These are phyloP conservation scores for Rhodosporidiobolus odoratus DNA, from an alignment of 768 basidiomycete species.

Conservation along the genomic window DNA sequence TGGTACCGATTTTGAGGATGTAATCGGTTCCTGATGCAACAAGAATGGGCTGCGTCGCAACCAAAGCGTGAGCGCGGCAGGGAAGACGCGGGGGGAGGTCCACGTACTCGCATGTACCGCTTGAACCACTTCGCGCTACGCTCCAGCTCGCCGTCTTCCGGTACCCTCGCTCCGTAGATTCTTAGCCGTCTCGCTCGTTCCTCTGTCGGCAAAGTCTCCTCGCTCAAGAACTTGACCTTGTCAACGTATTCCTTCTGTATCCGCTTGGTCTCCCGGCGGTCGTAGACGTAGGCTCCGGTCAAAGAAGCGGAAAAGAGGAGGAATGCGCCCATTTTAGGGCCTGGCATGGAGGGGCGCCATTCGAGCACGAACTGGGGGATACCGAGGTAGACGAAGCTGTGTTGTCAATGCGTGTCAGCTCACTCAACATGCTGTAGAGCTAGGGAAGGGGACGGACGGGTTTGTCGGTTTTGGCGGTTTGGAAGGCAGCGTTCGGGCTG, in stretches of 20 bases:
- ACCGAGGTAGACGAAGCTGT: conserved; percentile 50
- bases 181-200: conserved; percentile 71
- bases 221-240: conserved; percentile 70
- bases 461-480: conserved; percentile 16
- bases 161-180: conserved; percentile 85
- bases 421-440: neutral
- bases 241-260: conserved; percentile 74
- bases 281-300: conserved; percentile 72
- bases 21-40: conserved; percentile 94
- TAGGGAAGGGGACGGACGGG: conserved; percentile 3
- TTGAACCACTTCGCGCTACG: conserved; percentile 81
- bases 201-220: conserved; percentile 60
- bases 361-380: conserved; percentile 70
- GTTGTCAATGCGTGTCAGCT: no score
- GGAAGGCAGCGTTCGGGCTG: conserved; percentile 11
- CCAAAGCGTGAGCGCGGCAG: neutral
- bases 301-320: conserved; percentile 66
- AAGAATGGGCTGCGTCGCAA: conserved; percentile 66
- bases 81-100: neutral
- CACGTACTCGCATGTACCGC: conserved; percentile 83
- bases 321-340: conserved; percentile 92
- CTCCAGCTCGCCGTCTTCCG: conserved; percentile 88
- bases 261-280: conserved; percentile 70
- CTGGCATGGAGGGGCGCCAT: conserved; percentile 78
- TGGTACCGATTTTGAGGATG: conserved; percentile 69